Evolutionary conservation across 2,329 filamentous ascomycete species (phyloP), one percentile per base, ranked within the genome.

Genomic region (Trichoderma sp.): DNA sequence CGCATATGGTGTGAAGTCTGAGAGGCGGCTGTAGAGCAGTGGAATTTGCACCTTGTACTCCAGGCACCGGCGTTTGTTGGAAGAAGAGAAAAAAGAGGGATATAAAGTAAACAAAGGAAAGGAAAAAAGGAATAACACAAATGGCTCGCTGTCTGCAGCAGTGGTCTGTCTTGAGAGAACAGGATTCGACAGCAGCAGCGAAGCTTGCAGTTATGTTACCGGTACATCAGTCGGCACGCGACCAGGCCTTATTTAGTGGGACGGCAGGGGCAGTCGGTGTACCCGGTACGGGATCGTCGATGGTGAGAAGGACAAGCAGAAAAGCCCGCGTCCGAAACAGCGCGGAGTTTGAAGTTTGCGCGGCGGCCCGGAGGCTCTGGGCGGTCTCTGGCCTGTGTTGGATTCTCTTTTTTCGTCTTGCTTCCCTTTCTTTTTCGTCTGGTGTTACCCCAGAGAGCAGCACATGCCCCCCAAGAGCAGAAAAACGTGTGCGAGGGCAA

Each of bases 201-300:
- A n/a, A 32, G 32, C 30, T 28, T 21, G 55, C 18, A 26, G 28
- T 58, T n/a, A 66, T 24, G 64, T 66, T 28, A 59, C 54, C 37
- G 54, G 54, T 66, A 66, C 64, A 59, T 66, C 28, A 55, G 52
- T 8, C 39, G 30, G 60, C 37, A 68, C 46, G 46, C 65, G 46
- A 60, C 64, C 65, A 60, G 56, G 55, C 56, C 56, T 68, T 68
- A 60, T 54, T 61, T 54, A 68, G 65, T 52, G 56, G 65, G 46
- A 43, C 65, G 26, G 28, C 26, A 52, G 63, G 32, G 37, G 56
- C 14, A n/a, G 39, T 43, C 39, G 56, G 37, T 54, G 56, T 59
- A 68, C 55, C 55, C 28, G 39, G n/a, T 60, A 59, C 55, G 21
- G 54, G 46, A 2, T 43, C 16, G 32, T 64, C 28, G 16, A 11